phyloP scores from a whole-genome alignment of 176 grass and related monocot genomes.

The Phyllostachys edulis region DNA sequence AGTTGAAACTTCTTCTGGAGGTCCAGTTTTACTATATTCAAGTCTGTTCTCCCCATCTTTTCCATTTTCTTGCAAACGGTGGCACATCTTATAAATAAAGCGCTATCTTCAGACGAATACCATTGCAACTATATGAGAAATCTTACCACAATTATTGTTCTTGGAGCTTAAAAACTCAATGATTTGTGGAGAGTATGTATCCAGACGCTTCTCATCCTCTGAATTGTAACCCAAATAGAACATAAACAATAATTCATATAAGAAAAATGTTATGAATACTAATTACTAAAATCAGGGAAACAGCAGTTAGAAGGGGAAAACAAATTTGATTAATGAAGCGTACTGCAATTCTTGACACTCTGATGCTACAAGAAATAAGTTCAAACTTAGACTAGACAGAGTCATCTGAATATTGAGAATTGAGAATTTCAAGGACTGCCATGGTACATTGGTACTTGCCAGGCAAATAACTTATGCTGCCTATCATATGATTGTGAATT shows the following conservation, averaged over 20 bases:
- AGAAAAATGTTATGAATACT: not conserved
- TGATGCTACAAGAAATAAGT: conserved; percentile 10
- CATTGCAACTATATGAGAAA: not conserved
- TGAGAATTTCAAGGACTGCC: not conserved
- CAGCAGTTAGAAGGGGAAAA: not conserved
- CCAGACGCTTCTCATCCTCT: conserved; percentile 63
- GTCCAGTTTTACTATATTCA: conserved; percentile 29
- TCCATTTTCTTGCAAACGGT: conserved; percentile 26
- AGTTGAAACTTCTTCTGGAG: conserved; percentile 31
- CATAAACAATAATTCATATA: conserved; percentile 26
- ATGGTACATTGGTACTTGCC: not conserved
- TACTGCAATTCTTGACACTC: not conserved
- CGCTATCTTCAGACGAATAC: not conserved
- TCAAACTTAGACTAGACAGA: not conserved
- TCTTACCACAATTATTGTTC: conserved; percentile 50
- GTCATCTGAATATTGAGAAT: not conserved
- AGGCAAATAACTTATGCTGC: not conserved
- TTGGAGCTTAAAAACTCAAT: conserved; percentile 41
- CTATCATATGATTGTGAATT: not conserved
- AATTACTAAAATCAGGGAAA: conserved; percentile 16
- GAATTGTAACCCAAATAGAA: conserved; percentile 25
- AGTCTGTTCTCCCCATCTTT: conserved; percentile 19
- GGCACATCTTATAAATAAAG: not conserved
- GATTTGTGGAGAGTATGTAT: conserved; percentile 68
- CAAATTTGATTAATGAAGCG: not conserved